Evolutionary conservation across 208 protist species (phyloP).

Genomic region (Tritrichomonas foetus): DNA sequence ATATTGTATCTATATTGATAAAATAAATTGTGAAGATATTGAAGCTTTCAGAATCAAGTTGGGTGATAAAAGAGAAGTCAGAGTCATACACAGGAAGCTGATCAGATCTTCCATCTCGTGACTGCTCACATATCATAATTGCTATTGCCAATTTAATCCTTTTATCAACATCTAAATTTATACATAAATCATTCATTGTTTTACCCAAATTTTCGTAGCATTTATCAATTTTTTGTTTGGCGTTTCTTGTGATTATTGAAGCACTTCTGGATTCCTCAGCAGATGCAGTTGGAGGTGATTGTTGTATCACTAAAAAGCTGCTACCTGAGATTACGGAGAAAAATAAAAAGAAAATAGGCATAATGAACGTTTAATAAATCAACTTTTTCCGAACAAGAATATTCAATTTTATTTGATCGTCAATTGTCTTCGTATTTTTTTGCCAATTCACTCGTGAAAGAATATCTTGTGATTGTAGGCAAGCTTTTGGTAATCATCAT

Average conservation of each 20-base stretch:
- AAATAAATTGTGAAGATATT: neutral
- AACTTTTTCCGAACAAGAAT: too few relatives aligned
- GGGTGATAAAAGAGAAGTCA: neutral
- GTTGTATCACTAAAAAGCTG: too few relatives aligned
- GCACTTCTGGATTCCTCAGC: neutral
- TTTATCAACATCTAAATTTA: neutral
- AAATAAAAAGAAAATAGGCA: too few relatives aligned
- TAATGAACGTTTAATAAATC: too few relatives aligned
- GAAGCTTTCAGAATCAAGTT: neutral
- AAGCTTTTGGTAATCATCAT: too few relatives aligned
- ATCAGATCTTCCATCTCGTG: neutral
- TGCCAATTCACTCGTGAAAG: too few relatives aligned
- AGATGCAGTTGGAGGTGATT: neutral
- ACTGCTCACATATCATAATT: neutral
- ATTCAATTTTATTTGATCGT: too few relatives aligned
- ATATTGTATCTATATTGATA: neutral
- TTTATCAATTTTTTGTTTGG: neutral
- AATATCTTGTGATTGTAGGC: too few relatives aligned
- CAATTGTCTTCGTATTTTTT: too few relatives aligned
- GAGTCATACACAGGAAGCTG: neutral
- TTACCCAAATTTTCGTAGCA: neutral
- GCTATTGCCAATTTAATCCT: neutral
- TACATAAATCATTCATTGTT: neutral
- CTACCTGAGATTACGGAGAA: too few relatives aligned
- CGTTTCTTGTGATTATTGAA: neutral